These are phyloP conservation scores for Ogataea henricii DNA, from an alignment of 805 yeast genomes.

Conservation along the genomic window DNA sequence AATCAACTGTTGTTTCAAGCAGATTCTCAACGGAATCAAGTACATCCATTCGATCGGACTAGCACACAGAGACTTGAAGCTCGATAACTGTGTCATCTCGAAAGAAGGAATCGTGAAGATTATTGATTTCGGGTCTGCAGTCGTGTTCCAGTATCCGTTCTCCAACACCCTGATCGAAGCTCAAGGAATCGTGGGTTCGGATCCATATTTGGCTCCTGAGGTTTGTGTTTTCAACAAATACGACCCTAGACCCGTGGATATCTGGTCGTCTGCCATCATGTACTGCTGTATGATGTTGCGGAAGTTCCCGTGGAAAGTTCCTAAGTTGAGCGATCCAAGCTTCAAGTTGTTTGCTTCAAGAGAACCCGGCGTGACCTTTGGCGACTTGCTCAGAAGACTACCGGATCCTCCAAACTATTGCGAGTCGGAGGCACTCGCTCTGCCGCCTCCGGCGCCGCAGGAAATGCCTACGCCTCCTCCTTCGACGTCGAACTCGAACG, in stretches of 20 bases:
- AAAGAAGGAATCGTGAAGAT: slow-evolving; percentile 82
- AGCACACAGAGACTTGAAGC: slow-evolving; percentile 88
- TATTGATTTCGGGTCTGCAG: slow-evolving; percentile 93
- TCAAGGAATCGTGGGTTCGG: slow-evolving; percentile 84
- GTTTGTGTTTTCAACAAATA: slow-evolving; percentile 80
- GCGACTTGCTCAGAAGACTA: slow-evolving; percentile 56
- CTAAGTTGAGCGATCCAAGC: slow-evolving; percentile 76
- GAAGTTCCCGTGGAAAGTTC: slow-evolving; percentile 94
- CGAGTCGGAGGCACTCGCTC: slow-evolving; percentile 13
- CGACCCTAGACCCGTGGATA: slow-evolving; percentile 91
- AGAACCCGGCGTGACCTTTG: slow-evolving; percentile 65
- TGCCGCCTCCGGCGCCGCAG: slow-evolving; percentile 2
- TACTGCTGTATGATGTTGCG: slow-evolving; percentile 90
- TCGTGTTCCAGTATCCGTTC: slow-evolving; percentile 86
- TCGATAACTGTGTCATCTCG: slow-evolving; percentile 90
- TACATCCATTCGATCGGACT: slow-evolving; percentile 84
- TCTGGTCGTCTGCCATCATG: slow-evolving; percentile 91
- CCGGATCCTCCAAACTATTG: slow-evolving; percentile 49
- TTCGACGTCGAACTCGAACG: slow-evolving; percentile 22
- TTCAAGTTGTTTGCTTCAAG: slow-evolving; percentile 82
- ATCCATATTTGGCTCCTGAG: slow-evolving; percentile 91
- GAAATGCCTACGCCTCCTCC: slow-evolving; percentile 25
- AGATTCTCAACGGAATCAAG: slow-evolving; percentile 75
- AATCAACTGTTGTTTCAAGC: slow-evolving; percentile 87
- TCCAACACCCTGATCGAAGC: slow-evolving; percentile 71